A percentile compares a stretch with the other conserved stretches of the same genome.
Conservation (phyloP, 805 yeast species). For the Candida qinlingensis region DNA sequence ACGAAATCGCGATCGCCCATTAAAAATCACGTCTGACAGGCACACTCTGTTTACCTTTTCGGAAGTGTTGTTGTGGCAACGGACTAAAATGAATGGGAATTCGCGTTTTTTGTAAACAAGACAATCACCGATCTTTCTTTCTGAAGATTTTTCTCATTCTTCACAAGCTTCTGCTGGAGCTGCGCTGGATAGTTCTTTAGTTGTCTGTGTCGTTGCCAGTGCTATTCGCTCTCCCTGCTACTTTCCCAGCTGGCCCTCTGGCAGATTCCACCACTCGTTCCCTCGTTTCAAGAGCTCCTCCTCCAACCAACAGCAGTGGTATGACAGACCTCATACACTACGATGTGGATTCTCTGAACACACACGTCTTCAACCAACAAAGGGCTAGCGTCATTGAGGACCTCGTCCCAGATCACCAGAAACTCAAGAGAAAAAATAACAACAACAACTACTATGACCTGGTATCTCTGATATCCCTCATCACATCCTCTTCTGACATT, state of each 20-base stretch:
- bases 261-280: no score
- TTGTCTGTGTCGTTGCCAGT: no score
- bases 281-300: no score
- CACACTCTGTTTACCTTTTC: not conserved
- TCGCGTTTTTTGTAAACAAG: not conserved
- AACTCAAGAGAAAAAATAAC: not conserved
- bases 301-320: not conserved
- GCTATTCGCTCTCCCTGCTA: no score
- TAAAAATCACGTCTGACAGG: not conserved
- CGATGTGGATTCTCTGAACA: not conserved
- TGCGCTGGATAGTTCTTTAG: no score
- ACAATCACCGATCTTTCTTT: not conserved
- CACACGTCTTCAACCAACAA: constrained; percentile 7
- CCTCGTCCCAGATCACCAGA: not conserved
- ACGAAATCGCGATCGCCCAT: not conserved
- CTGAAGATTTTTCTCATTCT: not conserved
- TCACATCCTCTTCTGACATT: constrained; percentile 30
- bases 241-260: no score
- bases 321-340: constrained; percentile 10
- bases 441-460: constrained; percentile 6
- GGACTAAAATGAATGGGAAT: not conserved
- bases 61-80: not conserved
- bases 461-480: constrained; percentile 11
- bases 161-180: no score
- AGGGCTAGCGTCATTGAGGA: constrained; percentile 1